A percentile compares a stretch with the other conserved stretches of the same genome.
phyloP scores from a whole-genome alignment of 805 yeast species.

The Saturnispora quitensis region DNA sequence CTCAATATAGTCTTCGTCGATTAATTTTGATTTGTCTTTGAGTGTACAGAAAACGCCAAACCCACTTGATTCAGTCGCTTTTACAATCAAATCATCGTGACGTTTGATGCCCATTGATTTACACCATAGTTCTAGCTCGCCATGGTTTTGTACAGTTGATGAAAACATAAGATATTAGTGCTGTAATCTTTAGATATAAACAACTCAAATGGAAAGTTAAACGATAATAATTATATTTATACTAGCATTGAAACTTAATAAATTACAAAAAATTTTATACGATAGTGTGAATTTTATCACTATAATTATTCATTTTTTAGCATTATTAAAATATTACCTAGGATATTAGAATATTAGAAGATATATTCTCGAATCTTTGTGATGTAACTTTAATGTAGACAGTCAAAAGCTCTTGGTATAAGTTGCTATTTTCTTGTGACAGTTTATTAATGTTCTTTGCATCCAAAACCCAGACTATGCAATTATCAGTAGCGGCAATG shows the following conservation, averaged over 20 bases:
- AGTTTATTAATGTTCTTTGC: constrained; percentile 36
- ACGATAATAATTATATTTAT: neutral
- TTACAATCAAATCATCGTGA: constrained; percentile 11
- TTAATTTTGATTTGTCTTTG: neutral
- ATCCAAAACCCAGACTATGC: constrained; percentile 62
- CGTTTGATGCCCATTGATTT: constrained; percentile 6
- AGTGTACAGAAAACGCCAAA: constrained; percentile 28
- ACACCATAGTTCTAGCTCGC: constrained; percentile 12
- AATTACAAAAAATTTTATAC: neutral
- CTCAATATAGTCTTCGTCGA: constrained; percentile 18
- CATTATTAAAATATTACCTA: neutral
- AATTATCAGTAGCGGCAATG: constrained; percentile 33
- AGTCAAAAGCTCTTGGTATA: constrained; percentile 55
- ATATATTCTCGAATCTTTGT: constrained; percentile 63
- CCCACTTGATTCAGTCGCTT: constrained; percentile 20
- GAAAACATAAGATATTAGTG: constrained; percentile 1
- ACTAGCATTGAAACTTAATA: neutral
- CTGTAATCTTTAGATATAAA: neutral
- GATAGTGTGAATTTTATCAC: neutral
- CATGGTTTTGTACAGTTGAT: neutral
- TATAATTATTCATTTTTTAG: neutral
- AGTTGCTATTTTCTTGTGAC: constrained; percentile 37
- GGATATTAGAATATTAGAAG: constrained; percentile 62
- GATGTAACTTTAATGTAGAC: constrained; percentile 56
- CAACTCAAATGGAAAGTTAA: neutral